Percentiles rank a stretch among this genome's conserved stretches.
Conservation (phyloP, 495 filamentous ascomycete genomes). For the Elasticomyces elasticus region DNA sequence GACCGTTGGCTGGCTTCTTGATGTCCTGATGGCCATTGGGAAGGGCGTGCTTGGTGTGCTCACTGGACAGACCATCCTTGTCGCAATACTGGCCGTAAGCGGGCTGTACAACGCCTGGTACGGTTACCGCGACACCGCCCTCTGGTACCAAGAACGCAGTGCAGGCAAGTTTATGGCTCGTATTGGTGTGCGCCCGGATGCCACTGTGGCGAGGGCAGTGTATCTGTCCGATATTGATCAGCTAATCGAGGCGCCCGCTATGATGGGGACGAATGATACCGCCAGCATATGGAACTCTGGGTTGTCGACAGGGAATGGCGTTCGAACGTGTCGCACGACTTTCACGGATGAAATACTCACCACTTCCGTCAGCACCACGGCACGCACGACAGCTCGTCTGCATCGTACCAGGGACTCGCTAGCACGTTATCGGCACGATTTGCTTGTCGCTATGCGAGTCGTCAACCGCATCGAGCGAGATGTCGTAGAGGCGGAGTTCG, state of each 20-base stretch:
- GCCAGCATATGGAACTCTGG: neutral
- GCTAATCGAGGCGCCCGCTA: conserved; percentile 11
- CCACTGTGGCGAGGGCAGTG: conserved; percentile 73
- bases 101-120: conserved; percentile 60
- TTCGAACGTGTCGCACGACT: conserved; percentile 24
- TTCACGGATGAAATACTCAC: conserved; percentile 14
- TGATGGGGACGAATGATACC: conserved; percentile 19
- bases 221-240: conserved; percentile 76
- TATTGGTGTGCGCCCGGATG: conserved; percentile 67
- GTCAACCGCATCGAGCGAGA: conserved; percentile 83
- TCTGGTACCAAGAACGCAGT: conserved; percentile 79
- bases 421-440: conserved; percentile 77
- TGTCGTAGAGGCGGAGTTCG: conserved; percentile 76
- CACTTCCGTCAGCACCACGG: conserved; percentile 11
- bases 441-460: conserved; percentile 80
- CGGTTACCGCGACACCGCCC: conserved; percentile 52
- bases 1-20: conserved; percentile 59
- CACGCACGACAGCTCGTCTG: conserved; percentile 44
- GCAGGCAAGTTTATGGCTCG: conserved; percentile 68
- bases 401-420: conserved; percentile 70
- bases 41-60: conserved; percentile 47
- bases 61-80: conserved; percentile 64
- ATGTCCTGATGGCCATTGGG: conserved; percentile 68
- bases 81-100: conserved; percentile 57
- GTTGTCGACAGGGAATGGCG: conserved; percentile 8